phyloP scores from a whole-genome alignment of 2,329 filamentous ascomycete species.

The Phialocephala sp. region DNA sequence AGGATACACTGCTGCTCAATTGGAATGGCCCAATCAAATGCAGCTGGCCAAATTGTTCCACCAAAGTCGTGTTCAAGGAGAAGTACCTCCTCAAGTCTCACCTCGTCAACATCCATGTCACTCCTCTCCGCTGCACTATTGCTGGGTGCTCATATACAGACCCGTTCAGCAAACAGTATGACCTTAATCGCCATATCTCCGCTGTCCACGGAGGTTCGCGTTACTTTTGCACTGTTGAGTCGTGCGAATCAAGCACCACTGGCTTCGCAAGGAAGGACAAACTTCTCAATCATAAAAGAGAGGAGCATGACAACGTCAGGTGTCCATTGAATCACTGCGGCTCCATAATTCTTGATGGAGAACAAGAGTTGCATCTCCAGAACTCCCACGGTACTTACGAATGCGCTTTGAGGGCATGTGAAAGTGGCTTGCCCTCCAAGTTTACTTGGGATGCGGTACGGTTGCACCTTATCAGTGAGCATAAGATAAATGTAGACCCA shows the following conservation, averaged over 20 bases:
- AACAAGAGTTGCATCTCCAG: slow-evolving; percentile 4
- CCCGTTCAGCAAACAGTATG: not conserved
- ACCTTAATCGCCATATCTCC: not conserved
- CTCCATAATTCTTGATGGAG: not conserved
- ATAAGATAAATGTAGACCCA: not conserved
- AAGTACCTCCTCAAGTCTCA: not conserved
- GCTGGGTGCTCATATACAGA: not conserved
- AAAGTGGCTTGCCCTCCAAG: not conserved
- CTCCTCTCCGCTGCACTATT: not conserved
- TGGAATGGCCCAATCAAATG: slow-evolving; percentile 7
- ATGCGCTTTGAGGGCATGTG: slow-evolving; percentile 1
- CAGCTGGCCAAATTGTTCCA: slow-evolving; percentile 4
- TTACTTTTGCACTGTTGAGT: slow-evolving; percentile 4
- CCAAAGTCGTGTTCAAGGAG: not conserved
- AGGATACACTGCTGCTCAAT: not conserved
- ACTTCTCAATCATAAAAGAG: slow-evolving; percentile 7
- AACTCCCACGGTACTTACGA: slow-evolving; percentile 1
- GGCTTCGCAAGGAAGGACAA: slow-evolving; percentile 9
- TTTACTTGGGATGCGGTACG: not conserved
- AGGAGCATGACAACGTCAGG: slow-evolving; percentile 11
- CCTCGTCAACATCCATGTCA: not conserved
- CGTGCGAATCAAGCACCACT: slow-evolving; percentile 2
- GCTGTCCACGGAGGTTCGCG: not conserved
- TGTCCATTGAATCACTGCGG: slow-evolving; percentile 7
- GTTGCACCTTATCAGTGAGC: not conserved